These are phyloP conservation scores for Parastagonospora avenae DNA, from an alignment of 2,329 filamentous ascomycete genomes.

Conservation along the genomic window DNA sequence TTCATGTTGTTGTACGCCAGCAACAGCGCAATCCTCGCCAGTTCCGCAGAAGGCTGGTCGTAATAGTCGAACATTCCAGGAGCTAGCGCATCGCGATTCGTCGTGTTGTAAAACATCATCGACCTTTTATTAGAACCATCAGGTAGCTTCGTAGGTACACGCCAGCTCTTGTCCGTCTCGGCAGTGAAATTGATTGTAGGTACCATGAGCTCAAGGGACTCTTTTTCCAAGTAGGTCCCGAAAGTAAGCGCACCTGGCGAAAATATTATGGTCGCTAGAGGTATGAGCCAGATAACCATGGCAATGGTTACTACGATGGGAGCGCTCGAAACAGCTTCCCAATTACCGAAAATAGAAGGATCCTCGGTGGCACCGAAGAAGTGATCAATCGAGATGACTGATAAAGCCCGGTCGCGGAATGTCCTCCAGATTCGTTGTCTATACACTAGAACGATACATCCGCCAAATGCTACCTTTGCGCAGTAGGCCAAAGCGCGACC, in stretches of 20 bases:
- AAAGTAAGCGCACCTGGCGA: constrained; percentile 46
- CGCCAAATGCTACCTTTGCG: constrained; percentile 42
- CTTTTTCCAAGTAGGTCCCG: constrained; percentile 28
- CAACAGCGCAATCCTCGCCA: constrained; percentile 35
- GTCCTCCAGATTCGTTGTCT: constrained; percentile 46
- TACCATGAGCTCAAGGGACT: constrained; percentile 8
- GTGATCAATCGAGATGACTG: constrained; percentile 43
- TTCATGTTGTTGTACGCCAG: constrained; percentile 37
- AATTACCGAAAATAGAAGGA: constrained; percentile 39
- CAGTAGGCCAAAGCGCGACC: constrained; percentile 44
- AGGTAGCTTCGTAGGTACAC: constrained; percentile 29
- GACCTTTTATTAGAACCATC: constrained; percentile 33
- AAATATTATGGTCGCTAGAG: constrained; percentile 47
- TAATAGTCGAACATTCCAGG: constrained; percentile 44
- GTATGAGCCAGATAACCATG: constrained; percentile 41
- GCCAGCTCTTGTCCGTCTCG: constrained; percentile 42
- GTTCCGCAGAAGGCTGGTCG: constrained; percentile 40
- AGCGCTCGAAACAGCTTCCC: constrained; percentile 38
- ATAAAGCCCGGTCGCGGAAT: constrained; percentile 36
- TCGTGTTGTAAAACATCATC: constrained; percentile 44
- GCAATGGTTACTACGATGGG: constrained; percentile 34
- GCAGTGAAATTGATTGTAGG: constrained; percentile 35
- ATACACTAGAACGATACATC: constrained; percentile 37
- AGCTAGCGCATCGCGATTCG: constrained; percentile 19
- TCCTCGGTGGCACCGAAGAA: constrained; percentile 43